phyloP scores from a whole-genome alignment of 495 filamentous ascomycete species.

The Penicillium lividum region DNA sequence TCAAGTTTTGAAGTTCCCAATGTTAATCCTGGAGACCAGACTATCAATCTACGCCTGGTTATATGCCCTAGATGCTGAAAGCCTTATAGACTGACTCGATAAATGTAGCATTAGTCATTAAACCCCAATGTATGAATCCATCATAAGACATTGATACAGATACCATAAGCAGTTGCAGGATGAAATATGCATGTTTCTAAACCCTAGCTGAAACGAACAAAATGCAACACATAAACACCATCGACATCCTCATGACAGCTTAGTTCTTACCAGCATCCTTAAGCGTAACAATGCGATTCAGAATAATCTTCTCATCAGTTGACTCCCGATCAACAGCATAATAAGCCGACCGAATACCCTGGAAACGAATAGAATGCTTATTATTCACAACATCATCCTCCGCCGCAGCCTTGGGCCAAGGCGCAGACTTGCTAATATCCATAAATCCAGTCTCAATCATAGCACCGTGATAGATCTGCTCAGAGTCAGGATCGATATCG shows the following conservation, averaged over 20 bases:
- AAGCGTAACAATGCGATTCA: slow-evolving; percentile 90
- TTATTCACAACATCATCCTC: slow-evolving; percentile 47
- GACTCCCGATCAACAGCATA: slow-evolving; percentile 79
- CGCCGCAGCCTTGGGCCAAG: slow-evolving; percentile 75
- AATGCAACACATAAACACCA: background rate
- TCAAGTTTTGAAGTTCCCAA: background rate
- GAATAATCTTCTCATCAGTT: slow-evolving; percentile 71
- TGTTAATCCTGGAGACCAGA: background rate
- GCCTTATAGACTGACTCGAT: too few relatives aligned
- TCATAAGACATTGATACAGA: background rate
- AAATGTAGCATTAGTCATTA: background rate
- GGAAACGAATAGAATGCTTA: slow-evolving; percentile 80
- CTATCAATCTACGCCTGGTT: background rate
- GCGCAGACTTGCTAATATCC: slow-evolving; percentile 70
- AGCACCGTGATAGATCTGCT: slow-evolving; percentile 74
- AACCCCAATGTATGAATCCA: background rate
- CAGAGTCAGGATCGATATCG: slow-evolving; percentile 83
- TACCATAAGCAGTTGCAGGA: too few relatives aligned
- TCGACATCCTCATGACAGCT: background rate
- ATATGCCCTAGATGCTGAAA: too few relatives aligned
- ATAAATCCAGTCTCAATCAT: slow-evolving; percentile 83
- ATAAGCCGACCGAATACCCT: slow-evolving; percentile 88
- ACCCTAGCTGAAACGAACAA: background rate
- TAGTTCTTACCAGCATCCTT: slow-evolving; percentile 62
- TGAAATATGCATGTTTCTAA: background rate